Percentiles rank a stretch among this genome's conserved stretches.
Evolutionary conservation across 805 yeast species (phyloP).

Genomic region (Yamadazyma kitorensis): DNA sequence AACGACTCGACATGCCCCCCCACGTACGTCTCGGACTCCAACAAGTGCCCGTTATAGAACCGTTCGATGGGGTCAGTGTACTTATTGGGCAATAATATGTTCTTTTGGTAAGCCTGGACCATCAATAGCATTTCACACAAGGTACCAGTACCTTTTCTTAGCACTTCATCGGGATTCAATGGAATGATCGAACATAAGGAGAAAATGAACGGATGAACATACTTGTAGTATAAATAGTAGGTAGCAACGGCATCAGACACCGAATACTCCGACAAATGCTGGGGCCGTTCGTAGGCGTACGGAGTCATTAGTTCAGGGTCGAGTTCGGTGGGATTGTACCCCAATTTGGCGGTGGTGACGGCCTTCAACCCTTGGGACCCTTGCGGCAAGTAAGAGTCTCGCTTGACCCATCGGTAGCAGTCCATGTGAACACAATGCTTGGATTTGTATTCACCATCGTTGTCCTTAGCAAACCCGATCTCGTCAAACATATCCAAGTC

Average conservation of each 20-base stretch:
- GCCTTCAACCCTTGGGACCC: slow-evolving; percentile 99
- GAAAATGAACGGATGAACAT: slow-evolving; percentile 94
- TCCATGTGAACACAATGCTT: slow-evolving; percentile 95
- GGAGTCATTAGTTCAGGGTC: slow-evolving; percentile 99
- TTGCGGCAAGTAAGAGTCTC: slow-evolving; percentile 96
- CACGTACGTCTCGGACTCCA: slow-evolving; percentile 95
- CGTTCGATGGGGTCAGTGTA: slow-evolving; percentile 92
- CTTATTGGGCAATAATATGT: slow-evolving; percentile 86
- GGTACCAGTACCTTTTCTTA: slow-evolving; percentile 98
- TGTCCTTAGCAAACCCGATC: slow-evolving; percentile 88
- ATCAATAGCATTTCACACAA: slow-evolving; percentile 94
- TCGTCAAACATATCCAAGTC: slow-evolving; percentile 87
- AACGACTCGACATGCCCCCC: slow-evolving; percentile 98
- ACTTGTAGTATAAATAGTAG: slow-evolving; percentile 90
- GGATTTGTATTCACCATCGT: slow-evolving; percentile 90
- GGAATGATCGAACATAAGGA: slow-evolving; percentile 96
- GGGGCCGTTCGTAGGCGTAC: slow-evolving; percentile 93
- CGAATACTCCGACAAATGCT: slow-evolving; percentile 88
- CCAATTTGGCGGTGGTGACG: slow-evolving; percentile 91
- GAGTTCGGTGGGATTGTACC: slow-evolving; percentile 93
- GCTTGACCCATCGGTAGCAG: slow-evolving; percentile 94
- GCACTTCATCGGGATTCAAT: slow-evolving; percentile 90
- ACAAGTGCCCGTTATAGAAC: slow-evolving; percentile 88
- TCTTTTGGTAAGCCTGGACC: slow-evolving; percentile 87
- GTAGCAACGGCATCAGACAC: slow-evolving; percentile 99